Evolutionary conservation across 2,329 filamentous ascomycete species (phyloP).

Genomic region (Pseudocercospora eumusae): DNA sequence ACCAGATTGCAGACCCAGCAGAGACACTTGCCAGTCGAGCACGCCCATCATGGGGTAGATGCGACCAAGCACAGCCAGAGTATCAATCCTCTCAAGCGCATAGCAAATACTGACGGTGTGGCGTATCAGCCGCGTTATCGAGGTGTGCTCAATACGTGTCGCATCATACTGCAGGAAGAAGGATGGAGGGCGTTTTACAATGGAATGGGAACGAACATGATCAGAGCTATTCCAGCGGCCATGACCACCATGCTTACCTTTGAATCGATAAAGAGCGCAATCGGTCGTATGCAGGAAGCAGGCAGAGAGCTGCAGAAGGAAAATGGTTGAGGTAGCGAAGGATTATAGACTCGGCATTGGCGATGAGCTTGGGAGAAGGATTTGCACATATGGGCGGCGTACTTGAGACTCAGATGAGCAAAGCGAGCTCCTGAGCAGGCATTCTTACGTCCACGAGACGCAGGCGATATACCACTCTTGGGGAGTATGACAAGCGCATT

Average conservation of each 20-base stretch:
- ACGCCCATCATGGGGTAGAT: constrained; percentile 53
- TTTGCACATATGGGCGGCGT: constrained; percentile 22
- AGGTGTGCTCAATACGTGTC: constrained; percentile 78
- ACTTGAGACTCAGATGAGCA: constrained; percentile 9
- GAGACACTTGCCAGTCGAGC: constrained; percentile 50
- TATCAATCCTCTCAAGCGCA: constrained; percentile 39
- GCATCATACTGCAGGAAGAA: constrained; percentile 83
- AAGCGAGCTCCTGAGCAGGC: constrained; percentile 9
- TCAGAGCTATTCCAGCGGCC: constrained; percentile 89
- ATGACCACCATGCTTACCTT: constrained; percentile 98
- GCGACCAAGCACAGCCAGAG: constrained; percentile 39
- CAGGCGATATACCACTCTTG: constrained; percentile 20
- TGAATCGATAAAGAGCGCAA: constrained; percentile 67
- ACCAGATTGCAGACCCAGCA: constrained; percentile 93
- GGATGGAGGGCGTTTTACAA: constrained; percentile 97
- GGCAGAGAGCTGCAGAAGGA: constrained; percentile 40
- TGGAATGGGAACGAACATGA: constrained; percentile 96
- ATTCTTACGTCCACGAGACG: constrained; percentile 16
- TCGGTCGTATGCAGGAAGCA: constrained; percentile 57
- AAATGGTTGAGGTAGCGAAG: constrained; percentile 8
- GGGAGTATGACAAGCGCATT: constrained; percentile 16
- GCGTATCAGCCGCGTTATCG: constrained; percentile 62
- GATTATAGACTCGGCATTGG: background rate
- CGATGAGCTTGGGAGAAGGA: background rate
- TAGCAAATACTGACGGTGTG: constrained; percentile 57